Evolutionary conservation across 2,329 filamentous ascomycete genomes (phyloP), one percentile per base, ranked within the genome.

Genomic region (Arachnopeziza araneosa): DNA sequence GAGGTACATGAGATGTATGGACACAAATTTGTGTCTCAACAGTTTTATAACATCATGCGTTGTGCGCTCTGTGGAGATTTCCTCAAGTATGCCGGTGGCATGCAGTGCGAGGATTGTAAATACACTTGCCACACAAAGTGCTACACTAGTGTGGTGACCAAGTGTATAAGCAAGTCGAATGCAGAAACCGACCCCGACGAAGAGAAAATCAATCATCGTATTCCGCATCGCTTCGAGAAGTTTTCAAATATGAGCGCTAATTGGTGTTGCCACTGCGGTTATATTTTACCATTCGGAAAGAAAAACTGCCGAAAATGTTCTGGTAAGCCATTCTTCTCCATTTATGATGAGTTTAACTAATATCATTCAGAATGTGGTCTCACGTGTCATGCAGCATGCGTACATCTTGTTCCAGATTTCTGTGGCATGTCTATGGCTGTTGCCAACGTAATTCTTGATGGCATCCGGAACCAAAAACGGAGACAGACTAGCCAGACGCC

Each of bases 41-140:
- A 97, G 75, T 99, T 99, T 76, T 99, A 98, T 86, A 99, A 98
- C 82, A 97, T 99, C 72, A 99, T 99, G 95, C 93, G 95, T 64
- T 99, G 95, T 76, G 95, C 95, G 17, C 86, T 98, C 44, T 99
- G 95, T 74, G 95, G 93, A 62, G 95, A 99, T 68, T 98, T 99
- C 72, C 88, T 99, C 77, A 99, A 98, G 74, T 98, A 98, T 74
- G 96, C 93, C 54, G 91, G 95, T 23, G 95, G 95, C 63, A 99
- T 99, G 93, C 95, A 99, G 78, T 99, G 95, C 76, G 90, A 96
- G 66, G 95, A 99, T 77, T 99, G 95, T 88, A 98, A 98, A 78
- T 98, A 98, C 78, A 98, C 93, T 49, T 99, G 95, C 76, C 95
- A 99, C 76, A 93, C 91, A 70, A 97, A 98, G 77, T 99, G 95